Evolutionary conservation across 2,329 filamentous ascomycete genomes (phyloP).

Genomic region (Calonectria ilicicola): DNA sequence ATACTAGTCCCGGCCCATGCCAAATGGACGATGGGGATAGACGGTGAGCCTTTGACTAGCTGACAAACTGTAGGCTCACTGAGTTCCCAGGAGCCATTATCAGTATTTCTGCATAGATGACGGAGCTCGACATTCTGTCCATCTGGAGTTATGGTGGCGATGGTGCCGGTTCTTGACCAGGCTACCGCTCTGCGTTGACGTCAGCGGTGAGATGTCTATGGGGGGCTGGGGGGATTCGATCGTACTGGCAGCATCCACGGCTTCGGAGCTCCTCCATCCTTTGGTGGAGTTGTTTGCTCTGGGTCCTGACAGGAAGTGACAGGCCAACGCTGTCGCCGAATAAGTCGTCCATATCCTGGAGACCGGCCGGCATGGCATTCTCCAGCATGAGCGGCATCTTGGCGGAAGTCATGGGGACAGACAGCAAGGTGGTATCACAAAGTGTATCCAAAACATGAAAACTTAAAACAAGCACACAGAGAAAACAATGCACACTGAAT

Average conservation of each 20-base stretch:
- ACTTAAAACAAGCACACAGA: constrained; percentile 25
- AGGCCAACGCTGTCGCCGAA: constrained; percentile 78
- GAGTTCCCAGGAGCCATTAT: constrained; percentile 80
- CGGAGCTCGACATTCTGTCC: constrained; percentile 78
- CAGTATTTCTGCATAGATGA: constrained; percentile 76
- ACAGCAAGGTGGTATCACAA: constrained; percentile 31
- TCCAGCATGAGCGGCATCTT: constrained; percentile 59
- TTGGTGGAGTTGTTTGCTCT: constrained; percentile 73
- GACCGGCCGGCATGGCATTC: constrained; percentile 59
- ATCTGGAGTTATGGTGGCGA: constrained; percentile 83
- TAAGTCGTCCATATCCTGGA: constrained; percentile 77
- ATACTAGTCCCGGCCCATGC: constrained; percentile 81
- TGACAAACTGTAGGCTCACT: constrained; percentile 76
- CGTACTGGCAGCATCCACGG: constrained; percentile 86
- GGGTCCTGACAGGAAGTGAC: constrained; percentile 60
- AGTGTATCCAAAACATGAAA: constrained; percentile 27
- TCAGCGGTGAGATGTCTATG: constrained; percentile 25
- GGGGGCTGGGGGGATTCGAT: constrained; percentile 1
- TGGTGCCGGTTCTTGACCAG: constrained; percentile 89
- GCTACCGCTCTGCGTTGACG: constrained; percentile 73
- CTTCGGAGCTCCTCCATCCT: constrained; percentile 82
- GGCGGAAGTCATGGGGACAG: constrained; percentile 49
- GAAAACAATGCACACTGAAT: constrained; percentile 16
- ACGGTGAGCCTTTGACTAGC: constrained; percentile 71
- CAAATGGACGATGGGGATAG: constrained; percentile 80